Evolutionary conservation across 2,329 filamentous ascomycete genomes (phyloP).

Genomic region (Saccharata proteae): DNA sequence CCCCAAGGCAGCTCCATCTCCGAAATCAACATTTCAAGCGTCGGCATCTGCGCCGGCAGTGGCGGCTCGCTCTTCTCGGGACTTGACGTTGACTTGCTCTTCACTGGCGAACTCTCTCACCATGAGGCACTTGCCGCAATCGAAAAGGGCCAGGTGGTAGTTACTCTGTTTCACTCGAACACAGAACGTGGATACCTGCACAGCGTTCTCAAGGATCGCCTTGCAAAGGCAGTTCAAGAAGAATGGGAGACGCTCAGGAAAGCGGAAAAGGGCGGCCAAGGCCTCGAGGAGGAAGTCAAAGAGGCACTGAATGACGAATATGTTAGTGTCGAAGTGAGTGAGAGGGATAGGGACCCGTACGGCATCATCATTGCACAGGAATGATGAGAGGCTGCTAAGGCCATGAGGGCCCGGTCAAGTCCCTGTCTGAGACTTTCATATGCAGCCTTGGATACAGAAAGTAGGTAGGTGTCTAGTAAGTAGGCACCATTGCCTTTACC

Average conservation of each 20-base stretch:
- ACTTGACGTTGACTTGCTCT: constrained; percentile 61
- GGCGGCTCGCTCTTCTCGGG: constrained; percentile 65
- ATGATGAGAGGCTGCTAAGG: too few relatives aligned
- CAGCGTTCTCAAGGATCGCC: constrained; percentile 53
- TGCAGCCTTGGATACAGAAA: too few relatives aligned
- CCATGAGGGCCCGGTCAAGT: too few relatives aligned
- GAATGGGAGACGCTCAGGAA: constrained; percentile 40
- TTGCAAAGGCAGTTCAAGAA: constrained; percentile 47
- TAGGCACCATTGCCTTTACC: too few relatives aligned
- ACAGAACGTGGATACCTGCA: constrained; percentile 76
- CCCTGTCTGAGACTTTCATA: too few relatives aligned
- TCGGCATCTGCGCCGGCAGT: constrained; percentile 84
- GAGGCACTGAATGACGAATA: constrained; percentile 41
- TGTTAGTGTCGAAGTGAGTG: constrained; percentile 60
- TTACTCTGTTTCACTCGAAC: constrained; percentile 86
- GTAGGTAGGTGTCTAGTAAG: too few relatives aligned
- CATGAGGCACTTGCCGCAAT: constrained; percentile 81
- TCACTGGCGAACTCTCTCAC: constrained; percentile 89
- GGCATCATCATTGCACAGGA: constrained; percentile 47
- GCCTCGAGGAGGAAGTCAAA: constrained; percentile 25
- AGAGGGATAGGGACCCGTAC: constrained; percentile 78
- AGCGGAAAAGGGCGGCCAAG: constrained; percentile 26
- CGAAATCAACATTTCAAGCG: constrained; percentile 48
- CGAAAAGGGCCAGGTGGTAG: constrained; percentile 69
- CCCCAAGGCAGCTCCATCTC: constrained; percentile 45